Evolutionary conservation across 306 rosid species (phyloP).

Genomic region (Castanea sativa): DNA sequence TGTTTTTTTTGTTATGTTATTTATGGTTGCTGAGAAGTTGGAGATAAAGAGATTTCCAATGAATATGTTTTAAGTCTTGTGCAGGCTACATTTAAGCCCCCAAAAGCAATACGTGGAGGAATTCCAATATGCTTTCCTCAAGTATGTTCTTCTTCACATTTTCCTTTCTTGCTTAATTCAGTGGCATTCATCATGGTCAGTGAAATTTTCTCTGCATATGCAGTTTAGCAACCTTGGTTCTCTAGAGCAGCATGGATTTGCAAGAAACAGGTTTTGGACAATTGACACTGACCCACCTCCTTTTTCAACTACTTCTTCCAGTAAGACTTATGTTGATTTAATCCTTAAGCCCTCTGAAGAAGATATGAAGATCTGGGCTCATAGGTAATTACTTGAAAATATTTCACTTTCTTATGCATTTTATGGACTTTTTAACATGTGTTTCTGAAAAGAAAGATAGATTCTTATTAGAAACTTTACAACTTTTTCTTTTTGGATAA

Average conservation of each 20-base stretch:
- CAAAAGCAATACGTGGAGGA: conserved; percentile 93
- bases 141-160: conserved; percentile 46
- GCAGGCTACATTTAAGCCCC: conserved; percentile 88
- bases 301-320: conserved; percentile 55
- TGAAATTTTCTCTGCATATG: conserved; percentile 37
- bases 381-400: conserved; percentile 45
- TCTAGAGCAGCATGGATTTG: conserved; percentile 84
- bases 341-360: conserved; percentile 82
- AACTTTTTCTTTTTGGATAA: not conserved
- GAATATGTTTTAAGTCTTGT: conserved; percentile 23
- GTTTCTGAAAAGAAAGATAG: not conserved
- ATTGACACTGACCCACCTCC: conserved; percentile 69
- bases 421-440: not conserved
- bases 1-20: too few species aligned
- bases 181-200: conserved; percentile 21
- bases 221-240: conserved; percentile 73
- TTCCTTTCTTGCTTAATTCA: conserved; percentile 21
- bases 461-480: not conserved
- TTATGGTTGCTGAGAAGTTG: too few species aligned
- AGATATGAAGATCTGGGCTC: conserved; percentile 81
- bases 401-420: not conserved
- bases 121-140: conserved; percentile 98
- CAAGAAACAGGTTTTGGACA: conserved; percentile 74
- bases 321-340: conserved; percentile 74
- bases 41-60: not conserved